Base-by-base conservation (phyloP, 2,329 filamentous ascomycete species). In the Exophiala calicioides region DNA sequence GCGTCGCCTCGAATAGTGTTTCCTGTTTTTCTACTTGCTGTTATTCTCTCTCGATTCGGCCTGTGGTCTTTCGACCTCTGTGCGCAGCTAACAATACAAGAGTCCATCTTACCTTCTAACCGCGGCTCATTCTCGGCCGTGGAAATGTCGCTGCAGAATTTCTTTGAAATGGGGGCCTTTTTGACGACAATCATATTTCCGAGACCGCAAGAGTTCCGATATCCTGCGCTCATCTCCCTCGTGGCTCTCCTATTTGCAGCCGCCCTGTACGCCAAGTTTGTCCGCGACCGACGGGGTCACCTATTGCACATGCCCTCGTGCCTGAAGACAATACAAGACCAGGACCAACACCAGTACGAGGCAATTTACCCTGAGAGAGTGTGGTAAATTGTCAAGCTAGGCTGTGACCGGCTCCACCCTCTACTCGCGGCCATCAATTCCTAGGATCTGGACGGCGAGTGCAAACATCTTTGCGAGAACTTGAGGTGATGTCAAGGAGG, bases 41-140 rank as follows among this genome's bases (percentile, higher is more conserved):
- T 76, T 0, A 73, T 76, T 0, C 44, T 83, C 2, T 84, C 81
- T 51, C 74, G 82, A 1, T 46, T 84, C 2, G 81, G 82, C 0
- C 68, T 85, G 0, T 78, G 81, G 73, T 79, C 79, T 0, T 84
- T 79, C 52, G 82, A 85, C 56, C 61, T 85, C 1, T 81, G 74
- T 9, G 74, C 72, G 1, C 81, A 85, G 58, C 70, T 74, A 20
- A 76, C 84, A 21, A 70, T 85, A 0, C 82, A 85, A 60, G 78
- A 83, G 35, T 52, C 50, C 43, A 74, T 84, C 15, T 71, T 77
- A 30, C 66, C 71, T 12, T 65, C 72, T n/a, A 62, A 72, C 29
- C 78, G 86, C n/a, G 86, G 84, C 1, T 68, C 74, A 0, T 90
- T 90, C 56, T 88, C 85, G 0, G 71, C 83, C 0, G 76, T 81